Evolutionary conservation across 2,329 filamentous ascomycete species (phyloP).

Genomic region (Tolypocladium pustulatum): DNA sequence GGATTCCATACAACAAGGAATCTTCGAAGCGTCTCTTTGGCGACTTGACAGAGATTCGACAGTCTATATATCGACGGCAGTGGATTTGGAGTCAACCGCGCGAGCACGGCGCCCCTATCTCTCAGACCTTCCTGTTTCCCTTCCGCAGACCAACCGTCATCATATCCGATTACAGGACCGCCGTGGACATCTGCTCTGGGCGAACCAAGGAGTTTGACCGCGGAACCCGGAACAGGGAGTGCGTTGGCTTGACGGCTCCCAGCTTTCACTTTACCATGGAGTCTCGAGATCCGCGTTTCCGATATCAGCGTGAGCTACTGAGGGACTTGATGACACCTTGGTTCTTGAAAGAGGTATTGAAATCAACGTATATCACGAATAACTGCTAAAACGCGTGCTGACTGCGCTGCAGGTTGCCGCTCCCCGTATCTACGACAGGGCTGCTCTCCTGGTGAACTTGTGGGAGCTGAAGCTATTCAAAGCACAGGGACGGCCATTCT

Average conservation of each 20-base stretch:
- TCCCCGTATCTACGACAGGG: constrained; percentile 22
- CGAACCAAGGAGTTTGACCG: constrained; percentile 22
- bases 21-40: constrained; percentile 10
- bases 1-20: constrained; percentile 15
- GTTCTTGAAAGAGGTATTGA: constrained; percentile 19
- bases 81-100: constrained; percentile 17
- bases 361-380: neutral
- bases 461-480: constrained; percentile 21
- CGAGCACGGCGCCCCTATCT: constrained; percentile 15
- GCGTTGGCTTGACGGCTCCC: constrained; percentile 12
- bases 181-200: constrained; percentile 20
- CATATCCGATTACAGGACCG: constrained; percentile 20
- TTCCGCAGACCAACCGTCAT: constrained; percentile 19
- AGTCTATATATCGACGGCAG: constrained; percentile 9
- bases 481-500: constrained; percentile 18
- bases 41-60: constrained; percentile 9
- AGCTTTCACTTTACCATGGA: constrained; percentile 23
- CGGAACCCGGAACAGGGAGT: constrained; percentile 13
- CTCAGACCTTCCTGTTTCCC: constrained; percentile 23
- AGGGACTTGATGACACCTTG: constrained; percentile 24
- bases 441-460: constrained; percentile 18
- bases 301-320: constrained; percentile 20
- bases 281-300: constrained; percentile 19
- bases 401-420: constrained; percentile 18
- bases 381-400: neutral